Evolutionary conservation across 306 rosid species (phyloP).

Genomic region (Malus orientalis): DNA sequence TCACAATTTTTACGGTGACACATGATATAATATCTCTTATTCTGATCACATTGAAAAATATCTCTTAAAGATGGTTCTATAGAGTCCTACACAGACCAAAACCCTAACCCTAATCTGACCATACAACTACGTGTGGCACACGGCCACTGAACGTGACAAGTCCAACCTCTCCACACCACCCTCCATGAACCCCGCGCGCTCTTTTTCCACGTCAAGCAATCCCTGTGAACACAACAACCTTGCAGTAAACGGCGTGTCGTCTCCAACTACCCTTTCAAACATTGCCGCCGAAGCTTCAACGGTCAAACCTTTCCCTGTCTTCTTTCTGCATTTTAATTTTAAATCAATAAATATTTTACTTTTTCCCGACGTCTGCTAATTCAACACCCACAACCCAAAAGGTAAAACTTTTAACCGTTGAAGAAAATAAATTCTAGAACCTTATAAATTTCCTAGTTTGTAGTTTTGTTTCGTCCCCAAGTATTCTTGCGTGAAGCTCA

Average conservation of each 20-base stretch:
- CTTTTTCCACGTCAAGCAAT: background rate
- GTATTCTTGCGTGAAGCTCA: background rate
- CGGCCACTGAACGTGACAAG: background rate
- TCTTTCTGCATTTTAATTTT: background rate
- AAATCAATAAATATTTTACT: background rate
- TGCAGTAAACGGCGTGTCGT: background rate
- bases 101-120: too few species aligned
- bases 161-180: background rate
- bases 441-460: background rate
- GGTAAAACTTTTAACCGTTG: background rate
- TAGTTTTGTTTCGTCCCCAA: background rate
- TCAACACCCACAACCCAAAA: background rate
- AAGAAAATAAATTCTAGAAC: background rate
- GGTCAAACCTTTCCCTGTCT: background rate
- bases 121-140: too few species aligned
- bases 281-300: background rate
- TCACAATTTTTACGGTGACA: too few species aligned
- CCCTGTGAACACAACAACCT: background rate
- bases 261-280: background rate
- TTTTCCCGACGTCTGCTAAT: background rate
- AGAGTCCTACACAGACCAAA: too few species aligned
- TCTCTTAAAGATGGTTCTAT: too few species aligned
- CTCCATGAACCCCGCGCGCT: conserved; percentile 6
- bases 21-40: too few species aligned
- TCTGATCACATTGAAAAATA: too few species aligned